Conservation (phyloP, 176 grass and related monocot species). For the Rhynchospora tenuis region DNA sequence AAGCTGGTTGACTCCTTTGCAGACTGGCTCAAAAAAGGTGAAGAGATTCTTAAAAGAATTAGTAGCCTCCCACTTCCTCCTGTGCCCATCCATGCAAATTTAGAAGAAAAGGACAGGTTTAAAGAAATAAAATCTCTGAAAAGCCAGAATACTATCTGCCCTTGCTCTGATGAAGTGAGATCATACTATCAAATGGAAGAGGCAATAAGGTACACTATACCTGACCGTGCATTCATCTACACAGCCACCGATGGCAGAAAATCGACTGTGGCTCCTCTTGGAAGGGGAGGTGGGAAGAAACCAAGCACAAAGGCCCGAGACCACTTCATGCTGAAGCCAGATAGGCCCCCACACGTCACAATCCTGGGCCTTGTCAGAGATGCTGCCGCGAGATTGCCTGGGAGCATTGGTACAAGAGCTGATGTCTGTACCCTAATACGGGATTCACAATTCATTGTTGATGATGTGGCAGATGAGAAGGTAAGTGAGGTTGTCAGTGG, state of each 20-base stretch:
- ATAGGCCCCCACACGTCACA: constrained; percentile 95
- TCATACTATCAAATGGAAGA: constrained; percentile 81
- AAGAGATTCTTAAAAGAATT: constrained; percentile 87
- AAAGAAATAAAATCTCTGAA: constrained; percentile 98
- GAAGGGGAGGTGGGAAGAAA: constrained; percentile 81
- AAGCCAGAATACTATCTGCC: constrained; percentile 86
- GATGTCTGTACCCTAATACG: constrained; percentile 96
- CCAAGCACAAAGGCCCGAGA: constrained; percentile 92
- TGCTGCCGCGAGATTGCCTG: constrained; percentile 88
- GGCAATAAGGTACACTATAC: constrained; percentile 85
- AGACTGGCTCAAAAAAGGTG: constrained; percentile 98
- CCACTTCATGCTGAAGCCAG: constrained; percentile 95
- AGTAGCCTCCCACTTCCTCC: constrained; percentile 82
- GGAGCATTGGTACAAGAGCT: constrained; percentile 91
- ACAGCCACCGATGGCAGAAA: constrained; percentile 93
- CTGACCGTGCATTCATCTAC: constrained; percentile 98
- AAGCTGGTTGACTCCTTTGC: constrained; percentile 98
- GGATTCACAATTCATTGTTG: constrained; percentile 86
- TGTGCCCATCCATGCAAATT: constrained; percentile 57
- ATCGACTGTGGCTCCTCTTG: constrained; percentile 92
- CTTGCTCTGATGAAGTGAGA: constrained; percentile 72
- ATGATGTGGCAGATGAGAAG: constrained; percentile 67
- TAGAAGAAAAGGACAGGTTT: constrained; percentile 93
- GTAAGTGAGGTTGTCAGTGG: constrained; percentile 92
- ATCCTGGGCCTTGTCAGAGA: constrained; percentile 96